These are phyloP conservation scores for Vitis hybrid DNA, from an alignment of 177 flowering plant species.

Conservation along the genomic window DNA sequence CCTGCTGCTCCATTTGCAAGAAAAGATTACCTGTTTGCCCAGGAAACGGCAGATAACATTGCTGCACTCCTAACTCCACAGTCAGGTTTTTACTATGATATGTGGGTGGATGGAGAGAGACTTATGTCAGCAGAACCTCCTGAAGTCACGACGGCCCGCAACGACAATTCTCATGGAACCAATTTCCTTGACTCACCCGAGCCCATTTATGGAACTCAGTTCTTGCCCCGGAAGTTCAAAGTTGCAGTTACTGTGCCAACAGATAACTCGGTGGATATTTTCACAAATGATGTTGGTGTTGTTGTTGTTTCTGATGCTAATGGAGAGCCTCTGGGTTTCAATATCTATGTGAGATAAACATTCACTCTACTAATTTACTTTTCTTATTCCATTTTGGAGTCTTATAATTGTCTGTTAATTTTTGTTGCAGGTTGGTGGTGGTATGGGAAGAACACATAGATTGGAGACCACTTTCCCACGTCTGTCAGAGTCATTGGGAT, in stretches of 20 bases:
- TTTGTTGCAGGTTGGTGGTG: slow-evolving; percentile 91
- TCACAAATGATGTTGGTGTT: slow-evolving; percentile 96
- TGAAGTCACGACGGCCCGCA: slow-evolving; percentile 85
- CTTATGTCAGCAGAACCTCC: slow-evolving; percentile 92
- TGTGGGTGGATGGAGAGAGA: slow-evolving; percentile 99
- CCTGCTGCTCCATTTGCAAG: slow-evolving; percentile 90
- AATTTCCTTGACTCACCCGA: slow-evolving; percentile 93
- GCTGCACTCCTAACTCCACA: slow-evolving; percentile 96
- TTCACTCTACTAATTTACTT: slow-evolving; percentile 3
- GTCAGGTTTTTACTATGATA: slow-evolving; percentile 93
- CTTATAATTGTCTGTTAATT: slow-evolving; percentile 3
- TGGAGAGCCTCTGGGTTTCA: slow-evolving; percentile 94
- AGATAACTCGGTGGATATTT: slow-evolving; percentile 93
- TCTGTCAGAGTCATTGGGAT: slow-evolving; percentile 85
- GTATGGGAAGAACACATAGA: slow-evolving; percentile 97
- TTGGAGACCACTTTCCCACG: slow-evolving; percentile 89
- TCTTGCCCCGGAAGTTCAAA: slow-evolving; percentile 96
- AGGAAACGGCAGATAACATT: slow-evolving; percentile 91
- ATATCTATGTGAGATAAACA: slow-evolving; percentile 69
- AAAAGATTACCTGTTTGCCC: slow-evolving; percentile 89
- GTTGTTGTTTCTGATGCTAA: slow-evolving; percentile 79
- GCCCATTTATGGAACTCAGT: slow-evolving; percentile 98
- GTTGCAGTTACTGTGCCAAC: slow-evolving; percentile 95
- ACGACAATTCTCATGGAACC: slow-evolving; percentile 96
- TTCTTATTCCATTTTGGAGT: not conserved